Evolutionary conservation across 306 rosid genomes (phyloP).

Genomic region (Cyclanthera cordifolia): DNA sequence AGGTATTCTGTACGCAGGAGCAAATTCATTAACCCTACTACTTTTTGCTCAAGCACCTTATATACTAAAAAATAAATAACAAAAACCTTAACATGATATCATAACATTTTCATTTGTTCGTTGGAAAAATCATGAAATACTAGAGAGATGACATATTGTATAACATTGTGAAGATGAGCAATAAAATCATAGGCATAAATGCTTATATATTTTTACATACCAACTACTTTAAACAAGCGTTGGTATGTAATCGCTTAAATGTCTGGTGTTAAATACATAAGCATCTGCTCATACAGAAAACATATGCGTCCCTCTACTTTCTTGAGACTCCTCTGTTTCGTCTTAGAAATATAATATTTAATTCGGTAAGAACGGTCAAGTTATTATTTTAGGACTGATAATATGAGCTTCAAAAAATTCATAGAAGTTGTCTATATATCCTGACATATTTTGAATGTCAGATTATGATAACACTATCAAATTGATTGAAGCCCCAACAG

Average conservation of each 20-base stretch:
- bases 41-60: background rate
- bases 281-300: conserved; percentile 23
- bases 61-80: background rate
- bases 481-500: no score
- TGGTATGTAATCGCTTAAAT: background rate
- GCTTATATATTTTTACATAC: conserved; percentile 25
- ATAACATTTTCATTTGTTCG: no score
- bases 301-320: conserved; percentile 24
- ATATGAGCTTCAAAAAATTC: no score
- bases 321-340: conserved; percentile 40
- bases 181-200: background rate
- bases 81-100: no score
- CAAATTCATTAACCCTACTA: background rate
- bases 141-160: background rate
- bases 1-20: no score
- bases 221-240: conserved; percentile 67
- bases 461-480: no score
- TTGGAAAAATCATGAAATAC: background rate
- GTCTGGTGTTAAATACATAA: background rate
- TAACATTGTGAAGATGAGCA: background rate
- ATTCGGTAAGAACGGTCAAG: no score
- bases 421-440: no score
- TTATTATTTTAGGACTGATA: no score
- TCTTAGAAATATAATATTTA: no score
- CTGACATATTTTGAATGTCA: no score